phyloP scores from a whole-genome alignment of 2,329 filamentous ascomycete species.

The Aspergillus cejpii region DNA sequence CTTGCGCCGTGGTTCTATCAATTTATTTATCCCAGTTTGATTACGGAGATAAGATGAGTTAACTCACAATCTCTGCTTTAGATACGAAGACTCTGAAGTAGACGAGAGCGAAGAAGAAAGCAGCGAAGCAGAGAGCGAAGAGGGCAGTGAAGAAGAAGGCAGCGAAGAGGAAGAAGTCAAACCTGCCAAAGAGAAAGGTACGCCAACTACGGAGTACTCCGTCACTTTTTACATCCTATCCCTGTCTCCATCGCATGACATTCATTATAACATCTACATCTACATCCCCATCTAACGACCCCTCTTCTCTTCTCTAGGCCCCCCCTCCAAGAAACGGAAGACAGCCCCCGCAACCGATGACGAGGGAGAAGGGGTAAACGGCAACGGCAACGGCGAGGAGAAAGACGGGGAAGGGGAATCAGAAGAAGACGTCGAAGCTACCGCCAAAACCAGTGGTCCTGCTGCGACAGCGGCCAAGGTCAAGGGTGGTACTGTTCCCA shows the following conservation, averaged over 20 bases:
- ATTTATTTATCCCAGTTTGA: neutral
- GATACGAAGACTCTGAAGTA: constrained; percentile 33
- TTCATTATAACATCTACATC: neutral
- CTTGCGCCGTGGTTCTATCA: neutral
- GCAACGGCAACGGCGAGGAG: constrained; percentile 12
- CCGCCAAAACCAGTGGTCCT: constrained; percentile 30
- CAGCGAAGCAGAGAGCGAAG: constrained; percentile 22
- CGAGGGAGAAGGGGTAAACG: constrained; percentile 11
- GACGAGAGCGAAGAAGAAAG: constrained; percentile 17
- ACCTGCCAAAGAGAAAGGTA: constrained; percentile 20
- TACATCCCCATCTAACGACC: neutral
- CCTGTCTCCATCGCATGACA: neutral
- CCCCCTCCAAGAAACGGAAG: constrained; percentile 30
- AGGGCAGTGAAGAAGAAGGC: constrained; percentile 27
- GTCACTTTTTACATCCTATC: no score
- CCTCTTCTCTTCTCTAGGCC: constrained; percentile 3
- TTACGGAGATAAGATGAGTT: neutral
- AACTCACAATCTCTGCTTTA: constrained; percentile 11
- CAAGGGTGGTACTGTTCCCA: constrained; percentile 27
- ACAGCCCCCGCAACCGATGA: constrained; percentile 20
- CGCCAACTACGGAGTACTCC: no score
- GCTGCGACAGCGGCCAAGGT: constrained; percentile 29
- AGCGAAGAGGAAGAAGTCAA: constrained; percentile 23
- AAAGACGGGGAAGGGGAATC: constrained; percentile 17
- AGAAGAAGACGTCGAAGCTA: constrained; percentile 25